Conservation (phyloP, 2,329 filamentous ascomycete species). For the Apiospora hydei region DNA sequence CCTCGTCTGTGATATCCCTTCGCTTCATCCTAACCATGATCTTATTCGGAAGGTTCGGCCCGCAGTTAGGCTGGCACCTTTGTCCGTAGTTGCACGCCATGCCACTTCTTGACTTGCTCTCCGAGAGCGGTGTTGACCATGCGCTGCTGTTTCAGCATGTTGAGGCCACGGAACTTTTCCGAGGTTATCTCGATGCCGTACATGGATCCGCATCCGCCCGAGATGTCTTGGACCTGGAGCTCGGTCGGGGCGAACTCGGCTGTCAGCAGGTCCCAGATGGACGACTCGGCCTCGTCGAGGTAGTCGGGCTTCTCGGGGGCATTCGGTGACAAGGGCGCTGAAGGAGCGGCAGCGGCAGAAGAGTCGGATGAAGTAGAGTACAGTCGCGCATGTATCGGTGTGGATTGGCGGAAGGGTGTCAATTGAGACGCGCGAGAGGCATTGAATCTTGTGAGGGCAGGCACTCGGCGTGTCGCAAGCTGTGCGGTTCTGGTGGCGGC, state of each 20-base stretch:
- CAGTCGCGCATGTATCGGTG: neutral
- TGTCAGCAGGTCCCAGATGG: conserved; percentile 63
- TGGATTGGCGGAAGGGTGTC: neutral
- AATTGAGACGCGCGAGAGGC: neutral
- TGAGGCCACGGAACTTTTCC: conserved; percentile 72
- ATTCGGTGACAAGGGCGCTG: conserved; percentile 27
- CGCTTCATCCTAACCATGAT: neutral
- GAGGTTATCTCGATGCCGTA: conserved; percentile 83
- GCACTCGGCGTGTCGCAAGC: neutral
- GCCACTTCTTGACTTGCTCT: conserved; percentile 81
- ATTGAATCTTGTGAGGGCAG: neutral
- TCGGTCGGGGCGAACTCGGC: conserved; percentile 58
- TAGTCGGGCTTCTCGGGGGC: conserved; percentile 54
- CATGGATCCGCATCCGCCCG: conserved; percentile 86
- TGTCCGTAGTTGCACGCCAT: conserved; percentile 82
- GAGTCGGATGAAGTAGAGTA: neutral
- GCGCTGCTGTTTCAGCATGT: conserved; percentile 82
- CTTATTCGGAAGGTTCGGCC: neutral
- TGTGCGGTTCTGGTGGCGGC: neutral
- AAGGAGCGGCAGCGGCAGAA: conserved; percentile 26
- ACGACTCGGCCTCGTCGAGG: conserved; percentile 62
- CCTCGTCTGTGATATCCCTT: neutral
- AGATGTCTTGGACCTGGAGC: conserved; percentile 77
- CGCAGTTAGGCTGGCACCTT: conserved; percentile 51
- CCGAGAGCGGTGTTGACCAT: conserved; percentile 78